A percentile compares a stretch with the other conserved stretches of the same genome.
Conservation (phyloP, 352 stramenopile genomes). For the Pythium oligandrum region DNA sequence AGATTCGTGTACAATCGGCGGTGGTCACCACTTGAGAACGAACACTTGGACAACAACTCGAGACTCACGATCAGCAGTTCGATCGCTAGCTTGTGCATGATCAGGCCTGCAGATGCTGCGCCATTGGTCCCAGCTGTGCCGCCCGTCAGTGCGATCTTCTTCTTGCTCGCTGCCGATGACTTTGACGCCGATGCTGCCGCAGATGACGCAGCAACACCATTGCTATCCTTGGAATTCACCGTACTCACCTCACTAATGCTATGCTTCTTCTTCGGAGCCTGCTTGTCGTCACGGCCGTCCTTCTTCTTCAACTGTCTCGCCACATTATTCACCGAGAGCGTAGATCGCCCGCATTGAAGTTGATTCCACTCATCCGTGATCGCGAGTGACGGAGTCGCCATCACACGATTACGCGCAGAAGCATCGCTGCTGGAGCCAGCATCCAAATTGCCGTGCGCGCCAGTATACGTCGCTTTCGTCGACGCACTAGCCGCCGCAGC, state of each 20-base stretch:
- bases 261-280: slow-evolving; percentile 47
- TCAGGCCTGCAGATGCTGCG: slow-evolving; percentile 3
- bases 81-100: slow-evolving; percentile 58
- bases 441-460: background rate
- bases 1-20: slow-evolving; percentile 79
- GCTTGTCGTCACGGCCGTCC: slow-evolving; percentile 46
- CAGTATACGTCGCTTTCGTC: slow-evolving; percentile 11
- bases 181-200: background rate
- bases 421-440: slow-evolving; percentile 33
- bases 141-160: slow-evolving; percentile 9
- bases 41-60: slow-evolving; percentile 72
- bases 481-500: slow-evolving; percentile 23
- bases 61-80: slow-evolving; percentile 81
- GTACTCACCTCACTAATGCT: background rate
- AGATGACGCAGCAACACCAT: background rate
- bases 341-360: slow-evolving; percentile 65
- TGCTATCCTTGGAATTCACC: slow-evolving; percentile 2
- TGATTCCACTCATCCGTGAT: slow-evolving; percentile 82
- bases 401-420: slow-evolving; percentile 78
- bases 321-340: slow-evolving; percentile 77
- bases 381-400: slow-evolving; percentile 83
- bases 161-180: slow-evolving; percentile 13
- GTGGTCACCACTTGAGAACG: slow-evolving; percentile 66
- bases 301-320: slow-evolving; percentile 60
- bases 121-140: background rate